These are phyloP conservation scores for Cercospora brassicicola DNA, from an alignment of 2,329 filamentous ascomycete species.

Conservation along the genomic window DNA sequence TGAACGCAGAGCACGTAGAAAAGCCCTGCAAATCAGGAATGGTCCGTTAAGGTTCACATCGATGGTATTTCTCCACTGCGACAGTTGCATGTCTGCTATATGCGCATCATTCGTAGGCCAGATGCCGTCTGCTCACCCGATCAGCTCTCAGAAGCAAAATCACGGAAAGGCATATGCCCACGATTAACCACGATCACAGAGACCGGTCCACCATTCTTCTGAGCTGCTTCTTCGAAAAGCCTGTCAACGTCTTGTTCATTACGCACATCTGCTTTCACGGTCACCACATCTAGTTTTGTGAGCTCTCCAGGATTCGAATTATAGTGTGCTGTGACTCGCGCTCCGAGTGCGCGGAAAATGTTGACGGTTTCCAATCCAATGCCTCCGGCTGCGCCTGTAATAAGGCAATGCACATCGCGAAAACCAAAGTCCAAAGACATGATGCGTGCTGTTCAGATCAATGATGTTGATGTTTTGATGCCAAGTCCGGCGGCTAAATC, in stretches of 20 bases:
- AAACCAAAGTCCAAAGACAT: slow-evolving; percentile 39
- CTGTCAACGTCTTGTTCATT: slow-evolving; percentile 35
- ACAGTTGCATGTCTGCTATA: slow-evolving; percentile 34
- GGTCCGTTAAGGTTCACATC: slow-evolving; percentile 36
- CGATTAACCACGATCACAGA: slow-evolving; percentile 46
- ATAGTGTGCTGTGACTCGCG: slow-evolving; percentile 46
- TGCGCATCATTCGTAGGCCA: slow-evolving; percentile 16
- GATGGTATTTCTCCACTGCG: slow-evolving; percentile 36
- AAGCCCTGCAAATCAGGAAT: slow-evolving; percentile 34
- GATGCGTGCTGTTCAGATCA: background rate
- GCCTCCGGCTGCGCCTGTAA: slow-evolving; percentile 37
- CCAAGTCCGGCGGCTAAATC: background rate
- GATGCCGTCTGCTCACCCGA: background rate
- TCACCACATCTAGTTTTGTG: slow-evolving; percentile 28
- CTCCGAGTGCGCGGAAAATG: slow-evolving; percentile 38
- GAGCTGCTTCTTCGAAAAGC: slow-evolving; percentile 36
- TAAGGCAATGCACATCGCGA: slow-evolving; percentile 37
- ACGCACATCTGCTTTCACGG: slow-evolving; percentile 39
- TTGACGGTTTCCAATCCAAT: slow-evolving; percentile 41
- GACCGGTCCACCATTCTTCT: slow-evolving; percentile 40
- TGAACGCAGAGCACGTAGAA: slow-evolving; percentile 27
- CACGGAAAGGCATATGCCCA: background rate
- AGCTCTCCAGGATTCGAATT: slow-evolving; percentile 40
- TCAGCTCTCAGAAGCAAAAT: background rate
- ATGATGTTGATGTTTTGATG: background rate